Base-by-base conservation (phyloP, 2,329 filamentous ascomycete genomes). In the Venturiaceae sp. region DNA sequence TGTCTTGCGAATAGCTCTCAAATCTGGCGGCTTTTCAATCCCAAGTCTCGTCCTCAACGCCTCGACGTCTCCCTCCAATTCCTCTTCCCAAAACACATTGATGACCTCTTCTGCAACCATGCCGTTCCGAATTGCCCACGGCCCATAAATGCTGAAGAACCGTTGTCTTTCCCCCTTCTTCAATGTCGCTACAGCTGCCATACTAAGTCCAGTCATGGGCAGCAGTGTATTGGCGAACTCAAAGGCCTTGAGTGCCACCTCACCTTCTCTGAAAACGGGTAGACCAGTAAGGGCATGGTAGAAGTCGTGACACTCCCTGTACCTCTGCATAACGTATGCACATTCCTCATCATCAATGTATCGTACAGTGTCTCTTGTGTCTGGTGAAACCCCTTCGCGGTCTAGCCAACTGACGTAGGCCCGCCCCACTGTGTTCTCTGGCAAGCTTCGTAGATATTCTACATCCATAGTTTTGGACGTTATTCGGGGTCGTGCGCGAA, bases 271-370 rank as follows among this genome's bases (percentile, higher is more conserved):
- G 62, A 96, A 87, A 44, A 95, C 83, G 0, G 94, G 94, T 53
- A 99, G 75, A 0, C 92, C 92, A 0, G 92, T 96, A 56, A 99
- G 78, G 0, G 94, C 92, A 72, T 99, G 94, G 75, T 95, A 96
- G 74, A 99, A 96, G 71, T 99, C 94, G 72, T 99, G 94, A 64
- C 88, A 95, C 74, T 99, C 94, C 62, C 94, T 85, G 73, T 99
- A 99, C 57, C 94, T 84, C 77, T 97, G 94, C 88, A 99, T 95
- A 19, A 97, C 94, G 75, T 97, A 99, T 36, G 94, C 94, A 71
- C 92, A 95, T 74, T 99, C 94, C 65, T 88, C 86, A 69, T 97
- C 86, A 72, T 97, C 92, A 62, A 99, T 91, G 75, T 95, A 97
- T 56, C 88, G 84, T 41, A 99, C 94, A 1, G 73, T 71, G 41